Conservation (phyloP, 306 rosid species). For the Acacia melanoxylon region DNA sequence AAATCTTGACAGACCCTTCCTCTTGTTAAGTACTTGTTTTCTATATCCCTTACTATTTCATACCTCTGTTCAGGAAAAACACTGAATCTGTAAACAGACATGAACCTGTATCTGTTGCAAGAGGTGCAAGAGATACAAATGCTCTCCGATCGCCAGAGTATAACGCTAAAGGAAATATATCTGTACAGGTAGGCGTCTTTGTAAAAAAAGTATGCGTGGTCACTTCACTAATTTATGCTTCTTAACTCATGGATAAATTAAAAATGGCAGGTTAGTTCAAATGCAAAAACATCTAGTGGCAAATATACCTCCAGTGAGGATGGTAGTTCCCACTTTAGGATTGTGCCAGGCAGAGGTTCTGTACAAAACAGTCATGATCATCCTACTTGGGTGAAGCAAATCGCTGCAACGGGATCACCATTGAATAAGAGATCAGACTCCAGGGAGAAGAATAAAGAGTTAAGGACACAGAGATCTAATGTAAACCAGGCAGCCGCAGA, state of each 20-base stretch:
- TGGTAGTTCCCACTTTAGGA: conserved; percentile 38
- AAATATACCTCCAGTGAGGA: conserved; percentile 43
- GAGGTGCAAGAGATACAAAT: conserved; percentile 54
- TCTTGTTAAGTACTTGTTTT: conserved; percentile 4
- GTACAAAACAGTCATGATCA: conserved; percentile 40
- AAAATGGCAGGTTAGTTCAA: conserved; percentile 56
- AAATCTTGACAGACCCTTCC: neutral
- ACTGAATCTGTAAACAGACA: conserved; percentile 51
- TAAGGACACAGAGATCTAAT: conserved; percentile 51
- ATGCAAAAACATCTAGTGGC: conserved; percentile 34
- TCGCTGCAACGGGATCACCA: conserved; percentile 27
- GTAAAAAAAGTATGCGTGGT: neutral
- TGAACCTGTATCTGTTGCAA: conserved; percentile 59
- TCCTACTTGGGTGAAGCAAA: conserved; percentile 44
- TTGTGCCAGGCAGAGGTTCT: conserved; percentile 37
- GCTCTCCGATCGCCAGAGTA: conserved; percentile 52
- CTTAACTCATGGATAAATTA: conserved; percentile 26
- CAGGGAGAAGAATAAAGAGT: conserved; percentile 35
- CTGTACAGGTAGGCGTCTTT: conserved; percentile 49
- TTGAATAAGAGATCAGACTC: conserved; percentile 42
- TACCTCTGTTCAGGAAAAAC: conserved; percentile 53
- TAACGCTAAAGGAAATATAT: conserved; percentile 38
- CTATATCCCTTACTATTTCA: neutral
- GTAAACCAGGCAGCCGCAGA: conserved; percentile 41
- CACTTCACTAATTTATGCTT: neutral